Conservation (phyloP, 768 basidiomycete genomes). For the Leccinellum luteum region DNA sequence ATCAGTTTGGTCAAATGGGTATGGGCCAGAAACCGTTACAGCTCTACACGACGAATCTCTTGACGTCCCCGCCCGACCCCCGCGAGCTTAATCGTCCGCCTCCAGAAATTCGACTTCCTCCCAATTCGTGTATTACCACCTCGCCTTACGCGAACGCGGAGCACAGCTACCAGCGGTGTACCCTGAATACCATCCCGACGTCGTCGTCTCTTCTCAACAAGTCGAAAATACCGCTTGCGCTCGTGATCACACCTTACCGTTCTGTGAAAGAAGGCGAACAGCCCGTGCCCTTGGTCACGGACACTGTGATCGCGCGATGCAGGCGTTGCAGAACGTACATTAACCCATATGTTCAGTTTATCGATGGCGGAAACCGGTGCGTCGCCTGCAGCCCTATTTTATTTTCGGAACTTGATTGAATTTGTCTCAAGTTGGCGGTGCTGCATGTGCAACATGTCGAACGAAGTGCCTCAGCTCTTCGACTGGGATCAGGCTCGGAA, state of each 20-base stretch:
- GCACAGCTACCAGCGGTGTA: slow-evolving; percentile 87
- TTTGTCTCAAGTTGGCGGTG: slow-evolving; percentile 81
- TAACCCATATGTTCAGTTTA: slow-evolving; percentile 96
- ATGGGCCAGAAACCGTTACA: slow-evolving; percentile 77
- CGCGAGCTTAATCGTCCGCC: slow-evolving; percentile 76
- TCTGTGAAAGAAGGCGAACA: slow-evolving; percentile 80
- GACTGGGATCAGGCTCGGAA: slow-evolving; percentile 97
- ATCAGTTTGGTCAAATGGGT: slow-evolving; percentile 90
- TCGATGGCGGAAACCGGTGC: slow-evolving; percentile 92
- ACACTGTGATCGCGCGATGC: slow-evolving; percentile 95
- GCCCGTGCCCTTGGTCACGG: slow-evolving; percentile 84
- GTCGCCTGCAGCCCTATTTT: slow-evolving; percentile 17
- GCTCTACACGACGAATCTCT: slow-evolving; percentile 85
- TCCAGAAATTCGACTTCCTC: slow-evolving; percentile 87
- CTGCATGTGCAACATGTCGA: slow-evolving; percentile 97
- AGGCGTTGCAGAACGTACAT: slow-evolving; percentile 95
- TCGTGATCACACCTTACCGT: slow-evolving; percentile 89
- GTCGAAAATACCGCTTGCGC: slow-evolving; percentile 84
- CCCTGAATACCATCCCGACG: slow-evolving; percentile 90
- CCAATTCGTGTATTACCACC: slow-evolving; percentile 76
- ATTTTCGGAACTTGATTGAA: background rate
- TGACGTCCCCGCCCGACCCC: slow-evolving; percentile 91
- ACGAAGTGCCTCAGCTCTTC: slow-evolving; percentile 97
- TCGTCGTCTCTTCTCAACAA: slow-evolving; percentile 85
- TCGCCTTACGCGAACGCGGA: slow-evolving; percentile 82